phyloP scores from a whole-genome alignment of 495 filamentous ascomycete species.

The Xylaria castorea region DNA sequence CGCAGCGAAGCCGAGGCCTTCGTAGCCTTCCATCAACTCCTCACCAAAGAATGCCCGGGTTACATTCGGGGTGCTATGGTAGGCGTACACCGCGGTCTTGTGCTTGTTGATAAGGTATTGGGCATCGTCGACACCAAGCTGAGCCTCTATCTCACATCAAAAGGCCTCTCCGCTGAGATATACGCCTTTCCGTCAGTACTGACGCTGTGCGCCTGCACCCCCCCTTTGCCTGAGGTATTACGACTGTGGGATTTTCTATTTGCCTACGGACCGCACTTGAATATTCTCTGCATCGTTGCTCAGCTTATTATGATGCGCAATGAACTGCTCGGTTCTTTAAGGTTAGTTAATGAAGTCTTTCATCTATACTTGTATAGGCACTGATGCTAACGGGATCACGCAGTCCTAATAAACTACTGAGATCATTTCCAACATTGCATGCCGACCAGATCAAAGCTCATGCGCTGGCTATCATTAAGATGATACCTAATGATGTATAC shows the following conservation, averaged over 20 bases:
- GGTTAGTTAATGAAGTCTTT: slow-evolving; percentile 59
- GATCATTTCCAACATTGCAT: slow-evolving; percentile 86
- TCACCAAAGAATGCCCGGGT: slow-evolving; percentile 87
- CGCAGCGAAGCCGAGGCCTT: slow-evolving; percentile 95
- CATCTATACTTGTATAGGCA: background rate
- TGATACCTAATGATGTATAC: slow-evolving; percentile 89
- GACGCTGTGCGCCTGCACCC: slow-evolving; percentile 94
- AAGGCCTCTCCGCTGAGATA: slow-evolving; percentile 87
- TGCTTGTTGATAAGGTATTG: slow-evolving; percentile 87
- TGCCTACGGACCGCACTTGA: slow-evolving; percentile 92
- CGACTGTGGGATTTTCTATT: slow-evolving; percentile 98
- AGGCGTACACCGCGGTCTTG: slow-evolving; percentile 90
- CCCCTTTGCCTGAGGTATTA: slow-evolving; percentile 93
- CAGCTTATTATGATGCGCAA: slow-evolving; percentile 90
- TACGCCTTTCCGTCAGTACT: slow-evolving; percentile 98
- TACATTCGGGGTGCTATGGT: slow-evolving; percentile 98
- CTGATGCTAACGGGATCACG: slow-evolving; percentile 27
- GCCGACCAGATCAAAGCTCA: slow-evolving; percentile 81
- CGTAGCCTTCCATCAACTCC: slow-evolving; percentile 84
- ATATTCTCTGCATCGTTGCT: slow-evolving; percentile 96
- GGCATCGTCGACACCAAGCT: slow-evolving; percentile 91
- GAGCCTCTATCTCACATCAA: slow-evolving; percentile 78
- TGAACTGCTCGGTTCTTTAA: slow-evolving; percentile 78
- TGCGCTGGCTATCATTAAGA: slow-evolving; percentile 78
- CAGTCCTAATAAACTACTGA: slow-evolving; percentile 89